Base-by-base conservation (phyloP, 768 basidiomycete genomes). In the Lepiota venenata region DNA sequence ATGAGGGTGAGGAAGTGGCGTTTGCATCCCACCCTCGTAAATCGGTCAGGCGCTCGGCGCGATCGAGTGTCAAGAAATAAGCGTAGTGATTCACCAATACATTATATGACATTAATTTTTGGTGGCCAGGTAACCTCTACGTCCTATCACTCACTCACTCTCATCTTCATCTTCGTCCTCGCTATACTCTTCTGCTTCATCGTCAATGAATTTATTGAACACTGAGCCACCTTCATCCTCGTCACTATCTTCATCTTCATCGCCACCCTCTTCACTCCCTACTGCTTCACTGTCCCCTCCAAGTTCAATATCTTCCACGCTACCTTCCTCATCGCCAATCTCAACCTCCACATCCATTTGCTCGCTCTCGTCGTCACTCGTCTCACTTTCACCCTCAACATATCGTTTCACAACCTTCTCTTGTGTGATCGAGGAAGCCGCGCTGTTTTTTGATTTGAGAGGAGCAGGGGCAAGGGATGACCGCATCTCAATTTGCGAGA, bases 401-500 rank as follows among this genome's bases (percentile, higher is more conserved):
- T 91, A 91, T 56, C 75, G 78, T 68, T 63, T 71, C 58, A 75
- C 75, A 48, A 66, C 64, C 39, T 64, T 67, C 40, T 69, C 64
- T 63, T 72, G 66, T 56, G 67, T 69, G 16, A 65, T 52, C 42
- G 64, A 60, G 15, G 67, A 58, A 21, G 38, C 57, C 57, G 74
- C 74, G 27, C 68, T 69, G 51, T 71, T 72, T 44, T 70, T 76
- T 14, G 75, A 70, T 14, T 74, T 68, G 43, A 84, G 65, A 4
- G 80, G 75, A 2, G 83, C 77, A 18, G 86, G 88, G 10, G 82
- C 81, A 12, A 77, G 73, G n/a, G 88, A 83, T 25, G 89, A 83
- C 18, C 95, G 83, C 72, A 94, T 80, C 66, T 95, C 91, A 52
- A 98, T 89, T 66, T 98, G 97, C 0, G 93, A 88, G 46, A 98